Base-by-base conservation (phyloP, 352 stramenopile species). In the Pythium graminicola region DNA sequence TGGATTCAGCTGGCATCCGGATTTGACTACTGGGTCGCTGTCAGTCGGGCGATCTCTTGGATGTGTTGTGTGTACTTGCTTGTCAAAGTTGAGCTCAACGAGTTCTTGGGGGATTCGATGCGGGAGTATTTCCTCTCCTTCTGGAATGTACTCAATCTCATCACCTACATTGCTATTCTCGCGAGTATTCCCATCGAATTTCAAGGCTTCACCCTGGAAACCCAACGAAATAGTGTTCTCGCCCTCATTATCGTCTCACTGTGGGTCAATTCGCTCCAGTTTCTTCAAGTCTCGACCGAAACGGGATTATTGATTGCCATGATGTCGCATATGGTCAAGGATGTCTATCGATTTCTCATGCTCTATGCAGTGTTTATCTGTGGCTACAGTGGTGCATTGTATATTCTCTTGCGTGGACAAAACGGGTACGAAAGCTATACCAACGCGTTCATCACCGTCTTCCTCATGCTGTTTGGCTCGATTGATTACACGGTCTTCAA, bases 301-400 rank as follows among this genome's bases (percentile, higher is more conserved):
- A 84, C 65, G 11, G 79, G 79, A 0, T 52, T 86, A 23, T 68
- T 89, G 8, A 81, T 87, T 45, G 74, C 79, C 3, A 89, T 89
- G 79, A 86, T 89, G 79, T 70, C 66, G 10, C 71, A 82, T 61
- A 81, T 89, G 70, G 60, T 80, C 19, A 81, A 70, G 26, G 79
- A 89, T 40, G 71, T 86, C 36, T 72, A 76, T 43, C 73, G 73
- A 4, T 89, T 89, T 47, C 62, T 84, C 13, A 53, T 89, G 39
- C 67, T 89, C 17, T 89, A 87, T 54, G 71, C 64, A 1, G 76
- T 87, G 4, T 89, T 89, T 52, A 63, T 86, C 28, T 68, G 83
- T 19, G 76, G 76, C 36, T 86, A 85, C 44, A 87, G 70, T 40
- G 78, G 76, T 19, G 77, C 76, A 5, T 89, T 87, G 36, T 89